A percentile compares a stretch with the other conserved stretches of the same genome.
Evolutionary conservation across 2,329 filamentous ascomycete species (phyloP).

Genomic region (Lachnellula willkommii): DNA sequence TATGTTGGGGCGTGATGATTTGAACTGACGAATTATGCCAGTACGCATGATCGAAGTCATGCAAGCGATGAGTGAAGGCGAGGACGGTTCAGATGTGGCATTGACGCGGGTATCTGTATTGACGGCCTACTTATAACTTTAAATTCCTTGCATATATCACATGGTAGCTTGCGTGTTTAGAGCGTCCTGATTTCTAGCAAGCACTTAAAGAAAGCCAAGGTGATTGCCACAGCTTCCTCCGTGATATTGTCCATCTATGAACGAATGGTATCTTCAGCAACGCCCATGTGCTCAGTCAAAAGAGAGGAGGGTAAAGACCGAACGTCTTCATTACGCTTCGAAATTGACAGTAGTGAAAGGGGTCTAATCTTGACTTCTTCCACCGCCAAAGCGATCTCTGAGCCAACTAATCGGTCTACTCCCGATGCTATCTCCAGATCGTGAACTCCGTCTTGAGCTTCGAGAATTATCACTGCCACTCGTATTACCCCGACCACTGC

Average conservation of each 20-base stretch:
- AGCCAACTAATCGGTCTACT: conserved; percentile 23
- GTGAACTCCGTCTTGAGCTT: conserved; percentile 20
- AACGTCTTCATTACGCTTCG: neutral
- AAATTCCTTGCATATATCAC: neutral
- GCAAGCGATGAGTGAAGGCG: conserved; percentile 50
- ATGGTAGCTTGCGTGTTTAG: neutral
- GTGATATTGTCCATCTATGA: neutral
- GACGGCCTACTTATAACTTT: conserved; percentile 39
- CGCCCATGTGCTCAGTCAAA: neutral
- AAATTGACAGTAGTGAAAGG: neutral
- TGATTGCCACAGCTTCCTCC: neutral
- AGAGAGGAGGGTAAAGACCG: neutral
- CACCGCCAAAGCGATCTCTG: conserved; percentile 19
- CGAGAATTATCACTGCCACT: conserved; percentile 24
- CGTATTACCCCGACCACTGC: conserved; percentile 19
- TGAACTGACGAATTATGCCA: conserved; percentile 26
- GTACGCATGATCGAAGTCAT: conserved; percentile 61
- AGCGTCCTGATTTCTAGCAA: neutral
- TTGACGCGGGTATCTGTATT: conserved; percentile 54
- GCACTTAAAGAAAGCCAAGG: too few species aligned
- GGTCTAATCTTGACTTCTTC: conserved; percentile 4
- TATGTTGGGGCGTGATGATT: neutral
- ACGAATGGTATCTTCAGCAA: neutral
- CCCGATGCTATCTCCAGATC: conserved; percentile 12
- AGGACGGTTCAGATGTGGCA: conserved; percentile 54